These are phyloP conservation scores for Aspergillus brasiliensis DNA, from an alignment of 2,329 filamentous ascomycete genomes.

Conservation along the genomic window DNA sequence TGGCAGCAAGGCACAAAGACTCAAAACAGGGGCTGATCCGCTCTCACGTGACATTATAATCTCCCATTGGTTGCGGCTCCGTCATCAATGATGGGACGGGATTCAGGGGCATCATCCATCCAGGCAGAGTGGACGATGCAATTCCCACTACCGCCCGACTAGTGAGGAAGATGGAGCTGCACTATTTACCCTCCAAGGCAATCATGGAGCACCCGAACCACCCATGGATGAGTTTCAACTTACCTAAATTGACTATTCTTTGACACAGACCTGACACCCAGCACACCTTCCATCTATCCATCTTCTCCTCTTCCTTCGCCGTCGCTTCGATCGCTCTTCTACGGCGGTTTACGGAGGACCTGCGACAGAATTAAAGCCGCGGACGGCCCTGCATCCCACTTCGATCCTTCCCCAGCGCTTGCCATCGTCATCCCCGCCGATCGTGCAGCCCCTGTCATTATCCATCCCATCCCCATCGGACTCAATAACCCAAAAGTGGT, in stretches of 20 bases:
- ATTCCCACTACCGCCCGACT: background rate
- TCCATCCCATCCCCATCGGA: constrained; percentile 12
- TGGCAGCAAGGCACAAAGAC: background rate
- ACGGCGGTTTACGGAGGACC: background rate
- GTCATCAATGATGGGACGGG: background rate
- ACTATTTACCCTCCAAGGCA: background rate
- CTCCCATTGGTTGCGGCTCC: background rate
- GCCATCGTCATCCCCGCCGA: constrained; percentile 17
- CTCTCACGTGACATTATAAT: background rate
- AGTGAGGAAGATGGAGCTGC: background rate
- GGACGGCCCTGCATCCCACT: constrained; percentile 7
- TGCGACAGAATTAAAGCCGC: constrained; percentile 5
- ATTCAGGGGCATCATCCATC: background rate
- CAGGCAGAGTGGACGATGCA: too few species aligned
- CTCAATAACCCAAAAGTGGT: constrained; percentile 20
- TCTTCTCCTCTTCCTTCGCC: background rate
- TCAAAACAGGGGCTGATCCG: background rate
- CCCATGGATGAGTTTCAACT: background rate
- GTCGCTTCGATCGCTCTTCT: background rate
- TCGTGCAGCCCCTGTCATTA: constrained; percentile 23
- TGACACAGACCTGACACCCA: background rate
- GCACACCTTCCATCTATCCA: background rate
- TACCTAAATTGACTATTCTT: background rate
- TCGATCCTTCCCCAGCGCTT: constrained; percentile 3
- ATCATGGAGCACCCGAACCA: background rate